Evolutionary conservation across 1,284 basidiomycete genomes (phyloP), one percentile per base, ranked within the genome.

Genomic region (Fereydounia khargensis): DNA sequence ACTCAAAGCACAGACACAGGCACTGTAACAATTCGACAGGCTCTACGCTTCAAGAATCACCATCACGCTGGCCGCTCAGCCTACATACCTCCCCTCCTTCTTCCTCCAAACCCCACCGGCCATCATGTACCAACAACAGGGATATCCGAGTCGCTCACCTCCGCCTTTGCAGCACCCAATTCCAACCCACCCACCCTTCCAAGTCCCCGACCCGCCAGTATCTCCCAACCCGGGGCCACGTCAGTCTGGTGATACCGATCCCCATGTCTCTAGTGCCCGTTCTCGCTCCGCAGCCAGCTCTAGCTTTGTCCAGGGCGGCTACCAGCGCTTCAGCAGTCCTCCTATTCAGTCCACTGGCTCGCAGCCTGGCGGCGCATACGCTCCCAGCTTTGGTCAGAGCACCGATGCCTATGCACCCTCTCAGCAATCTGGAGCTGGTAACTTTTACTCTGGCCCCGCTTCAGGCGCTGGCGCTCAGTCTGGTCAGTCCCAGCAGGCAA

Each of bases 161-260:
- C 72, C 72, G 14, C 72, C 72, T 20, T 62, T 74, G 20, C 70
- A 72, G 37, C 72, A 73, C 32, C 72, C 72, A 19, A 63, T 73
- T n/a, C 70, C 72, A 7, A 73, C 65, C 30, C 72, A 73, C 37
- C 71, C 72, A 6, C 61, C 67, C 1, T 60, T 66, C 42, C 59
- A 58, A 19, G 66, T 68, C 8, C 65, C 68, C 18, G 66, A 65
- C 21, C 65, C 68, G 42, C 64, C 65, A 17, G 48, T 61, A 34
- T 56, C 67, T 20, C 52, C 67, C 22, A 55, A 56, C 22, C 46
- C 40, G 7, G 37, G 24, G 13, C 49, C 45, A 3, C 16, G 28
- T 37, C 18, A 14, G 11, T 7, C 10, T 14, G 16, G 14, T 23
- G n/a, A 18, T 5, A n/a, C 18, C 25, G 50, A 65, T 20, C 62